These are phyloP conservation scores for Lipomyces orientalis DNA, from an alignment of 805 yeast genomes.

Conservation along the genomic window DNA sequence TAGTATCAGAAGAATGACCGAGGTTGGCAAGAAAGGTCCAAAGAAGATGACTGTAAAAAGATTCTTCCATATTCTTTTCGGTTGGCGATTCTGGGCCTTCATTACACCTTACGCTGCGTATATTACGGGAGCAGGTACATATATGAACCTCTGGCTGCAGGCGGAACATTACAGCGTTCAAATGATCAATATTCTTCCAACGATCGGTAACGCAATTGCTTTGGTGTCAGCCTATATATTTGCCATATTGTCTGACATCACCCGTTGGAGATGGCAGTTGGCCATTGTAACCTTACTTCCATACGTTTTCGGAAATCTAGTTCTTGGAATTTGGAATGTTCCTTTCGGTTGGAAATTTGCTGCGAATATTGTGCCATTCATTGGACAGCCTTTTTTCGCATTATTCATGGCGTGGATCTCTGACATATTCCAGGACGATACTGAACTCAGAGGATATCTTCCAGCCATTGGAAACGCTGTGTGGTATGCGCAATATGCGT, in stretches of 20 bases:
- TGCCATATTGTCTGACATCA: slow-evolving; percentile 45
- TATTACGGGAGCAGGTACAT: slow-evolving; percentile 33
- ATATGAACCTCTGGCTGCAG: slow-evolving; percentile 43
- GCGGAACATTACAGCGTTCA: slow-evolving; percentile 40
- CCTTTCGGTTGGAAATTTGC: slow-evolving; percentile 33
- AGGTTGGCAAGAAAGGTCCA: slow-evolving; percentile 27
- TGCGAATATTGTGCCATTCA: slow-evolving; percentile 28
- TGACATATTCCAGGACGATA: slow-evolving; percentile 42
- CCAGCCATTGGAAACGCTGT: slow-evolving; percentile 46
- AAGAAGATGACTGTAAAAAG: slow-evolving; percentile 30
- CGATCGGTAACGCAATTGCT: slow-evolving; percentile 45
- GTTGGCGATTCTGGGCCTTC: slow-evolving; percentile 35
- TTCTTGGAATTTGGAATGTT: slow-evolving; percentile 33
- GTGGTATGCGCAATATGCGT: slow-evolving; percentile 46
- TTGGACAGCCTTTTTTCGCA: slow-evolving; percentile 30
- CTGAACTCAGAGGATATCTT: slow-evolving; percentile 43
- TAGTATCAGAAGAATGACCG: slow-evolving; percentile 22
- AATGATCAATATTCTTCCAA: slow-evolving; percentile 45
- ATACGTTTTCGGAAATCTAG: slow-evolving; percentile 31
- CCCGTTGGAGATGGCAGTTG: slow-evolving; percentile 44
- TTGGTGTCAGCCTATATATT: slow-evolving; percentile 42
- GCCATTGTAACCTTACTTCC: slow-evolving; percentile 25
- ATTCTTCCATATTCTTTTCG: slow-evolving; percentile 20
- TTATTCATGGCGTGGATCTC: slow-evolving; percentile 40
- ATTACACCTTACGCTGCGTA: slow-evolving; percentile 26